These are phyloP conservation scores for Furcasterigmium sp. DNA, from an alignment of 2,329 filamentous ascomycete genomes.

Conservation along the genomic window DNA sequence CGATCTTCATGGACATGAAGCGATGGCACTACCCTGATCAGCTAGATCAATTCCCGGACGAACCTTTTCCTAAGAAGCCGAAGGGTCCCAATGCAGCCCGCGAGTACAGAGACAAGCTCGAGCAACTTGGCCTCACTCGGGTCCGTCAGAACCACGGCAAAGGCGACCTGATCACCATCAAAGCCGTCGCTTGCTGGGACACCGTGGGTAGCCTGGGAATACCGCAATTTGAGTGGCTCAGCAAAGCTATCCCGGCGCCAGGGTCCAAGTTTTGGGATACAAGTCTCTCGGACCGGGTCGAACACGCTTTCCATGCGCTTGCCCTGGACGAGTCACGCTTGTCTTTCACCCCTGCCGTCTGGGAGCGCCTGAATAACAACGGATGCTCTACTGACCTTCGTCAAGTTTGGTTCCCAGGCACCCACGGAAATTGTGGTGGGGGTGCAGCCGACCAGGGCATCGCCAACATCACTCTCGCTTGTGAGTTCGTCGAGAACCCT, in stretches of 20 bases:
- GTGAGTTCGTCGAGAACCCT: constrained; percentile 19
- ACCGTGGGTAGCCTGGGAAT: constrained; percentile 39
- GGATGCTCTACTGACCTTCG: constrained; percentile 36
- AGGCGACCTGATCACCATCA: constrained; percentile 39
- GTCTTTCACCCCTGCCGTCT: constrained; percentile 50
- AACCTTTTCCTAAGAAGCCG: constrained; percentile 44
- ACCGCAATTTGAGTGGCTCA: constrained; percentile 38
- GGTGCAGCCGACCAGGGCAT: constrained; percentile 53
- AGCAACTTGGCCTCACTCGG: constrained; percentile 30
- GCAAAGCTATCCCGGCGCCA: constrained; percentile 36
- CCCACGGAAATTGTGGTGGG: constrained; percentile 66
- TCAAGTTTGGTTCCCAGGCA: constrained; percentile 64
- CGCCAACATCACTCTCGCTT: constrained; percentile 31
- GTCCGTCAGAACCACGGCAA: constrained; percentile 28
- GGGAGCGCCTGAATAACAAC: constrained; percentile 38
- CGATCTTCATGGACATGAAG: constrained; percentile 52
- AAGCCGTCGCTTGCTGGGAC: constrained; percentile 39
- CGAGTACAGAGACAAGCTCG: constrained; percentile 37
- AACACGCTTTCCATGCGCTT: constrained; percentile 55
- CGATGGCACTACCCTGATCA: constrained; percentile 42
- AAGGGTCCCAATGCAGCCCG: constrained; percentile 34
- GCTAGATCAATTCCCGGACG: constrained; percentile 37
- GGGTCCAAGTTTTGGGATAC: constrained; percentile 46
- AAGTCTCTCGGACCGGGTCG: constrained; percentile 43
- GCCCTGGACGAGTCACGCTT: constrained; percentile 51